A percentile compares a stretch with the other conserved stretches of the same genome.
Conservation (phyloP, 306 rosid species). For the Psophocarpus tetragonolobus region DNA sequence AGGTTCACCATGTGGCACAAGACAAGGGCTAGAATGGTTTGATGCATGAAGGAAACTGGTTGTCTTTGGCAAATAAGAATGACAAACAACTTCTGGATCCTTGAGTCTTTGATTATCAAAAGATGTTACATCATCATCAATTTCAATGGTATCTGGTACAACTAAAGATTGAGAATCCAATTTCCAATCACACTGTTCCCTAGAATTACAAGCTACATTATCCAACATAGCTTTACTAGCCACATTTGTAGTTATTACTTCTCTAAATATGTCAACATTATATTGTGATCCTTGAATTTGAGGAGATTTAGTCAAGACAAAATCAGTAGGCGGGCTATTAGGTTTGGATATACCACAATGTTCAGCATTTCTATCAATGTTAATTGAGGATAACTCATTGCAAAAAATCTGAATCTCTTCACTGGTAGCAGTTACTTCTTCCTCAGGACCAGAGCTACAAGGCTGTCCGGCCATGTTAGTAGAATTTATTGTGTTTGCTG, state of each 20-base stretch:
- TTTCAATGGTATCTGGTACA: conserved; percentile 40
- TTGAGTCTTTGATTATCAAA: conserved; percentile 92
- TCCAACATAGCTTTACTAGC: conserved; percentile 43
- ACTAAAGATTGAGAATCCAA: conserved; percentile 48
- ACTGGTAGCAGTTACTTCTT: conserved; percentile 48
- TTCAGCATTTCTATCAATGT: conserved; percentile 49
- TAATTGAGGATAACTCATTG: conserved; percentile 56
- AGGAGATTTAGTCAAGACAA: conserved; percentile 45
- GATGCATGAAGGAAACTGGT: conserved; percentile 51
- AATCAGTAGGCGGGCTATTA: conserved; percentile 47
- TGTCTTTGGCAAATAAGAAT: conserved; percentile 58
- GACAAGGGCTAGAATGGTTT: conserved; percentile 45
- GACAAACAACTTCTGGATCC: conserved; percentile 82
- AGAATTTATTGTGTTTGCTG: conserved; percentile 45
- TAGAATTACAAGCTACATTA: conserved; percentile 42
- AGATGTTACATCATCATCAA: conserved; percentile 82
- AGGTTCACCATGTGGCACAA: conserved; percentile 48
- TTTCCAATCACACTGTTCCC: conserved; percentile 61
- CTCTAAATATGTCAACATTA: conserved; percentile 53
- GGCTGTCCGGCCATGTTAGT: conserved; percentile 50
- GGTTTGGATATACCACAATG: conserved; percentile 44
- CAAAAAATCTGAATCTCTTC: conserved; percentile 61
- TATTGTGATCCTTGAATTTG: conserved; percentile 44
- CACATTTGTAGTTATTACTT: conserved; percentile 29
- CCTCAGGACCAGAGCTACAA: conserved; percentile 56